Conservation (phyloP, 2,329 filamentous ascomycete species). For the Myotisia sp. region DNA sequence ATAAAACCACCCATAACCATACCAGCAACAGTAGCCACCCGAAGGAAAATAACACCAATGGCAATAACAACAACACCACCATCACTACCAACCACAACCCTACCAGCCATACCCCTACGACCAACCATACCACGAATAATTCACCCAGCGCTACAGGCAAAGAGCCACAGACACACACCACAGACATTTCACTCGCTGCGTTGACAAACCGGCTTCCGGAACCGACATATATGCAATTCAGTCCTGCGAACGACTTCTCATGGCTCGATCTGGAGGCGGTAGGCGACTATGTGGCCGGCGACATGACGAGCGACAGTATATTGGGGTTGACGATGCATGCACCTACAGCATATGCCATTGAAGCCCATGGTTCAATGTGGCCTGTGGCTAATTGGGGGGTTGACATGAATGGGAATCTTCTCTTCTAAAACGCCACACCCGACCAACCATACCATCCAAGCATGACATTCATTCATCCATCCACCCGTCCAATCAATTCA, state of each 20-base stretch:
- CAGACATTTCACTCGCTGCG: constrained; percentile 10
- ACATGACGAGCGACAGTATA: constrained; percentile 21
- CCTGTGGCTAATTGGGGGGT: constrained; percentile 30
- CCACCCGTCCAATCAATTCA: no score
- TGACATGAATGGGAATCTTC: constrained; percentile 21
- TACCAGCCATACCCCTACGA: constrained; percentile 19
- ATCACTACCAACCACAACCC: constrained; percentile 9
- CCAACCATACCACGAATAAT: no score
- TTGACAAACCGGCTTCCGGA: constrained; percentile 24
- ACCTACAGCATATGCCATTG: no score
- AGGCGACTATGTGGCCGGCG: constrained; percentile 41
- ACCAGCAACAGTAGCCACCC: constrained; percentile 5
- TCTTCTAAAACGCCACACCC: no score
- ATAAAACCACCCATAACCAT: not conserved
- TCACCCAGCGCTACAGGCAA: no score
- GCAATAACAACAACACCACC: constrained; percentile 7
- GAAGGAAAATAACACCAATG: constrained; percentile 15
- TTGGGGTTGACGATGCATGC: constrained; percentile 24
- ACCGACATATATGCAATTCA: constrained; percentile 26
- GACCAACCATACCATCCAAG: no score
- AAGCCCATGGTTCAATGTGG: constrained; percentile 13
- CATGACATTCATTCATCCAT: no score
- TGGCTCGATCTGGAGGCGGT: constrained; percentile 49
- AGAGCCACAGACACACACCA: no score
- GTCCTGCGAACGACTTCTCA: constrained; percentile 43